Conservation (phyloP, 78 protist species). For the Dictyostelium firmibasis region DNA sequence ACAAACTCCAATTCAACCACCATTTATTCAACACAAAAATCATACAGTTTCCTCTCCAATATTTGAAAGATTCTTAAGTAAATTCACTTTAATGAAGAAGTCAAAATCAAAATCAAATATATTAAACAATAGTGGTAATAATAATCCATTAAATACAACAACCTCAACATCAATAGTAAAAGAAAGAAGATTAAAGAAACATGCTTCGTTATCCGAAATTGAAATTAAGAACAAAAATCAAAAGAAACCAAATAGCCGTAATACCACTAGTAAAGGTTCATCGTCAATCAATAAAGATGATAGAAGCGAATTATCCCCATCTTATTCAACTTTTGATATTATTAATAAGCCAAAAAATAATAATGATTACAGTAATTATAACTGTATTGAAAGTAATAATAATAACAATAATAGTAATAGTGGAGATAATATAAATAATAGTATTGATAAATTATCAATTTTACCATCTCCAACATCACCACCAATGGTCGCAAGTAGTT, state of each 20-base stretch:
- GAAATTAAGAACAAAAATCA: background rate
- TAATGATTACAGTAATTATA: background rate
- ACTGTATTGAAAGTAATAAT: background rate
- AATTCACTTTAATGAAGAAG: background rate
- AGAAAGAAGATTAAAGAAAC: background rate
- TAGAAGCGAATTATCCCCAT: background rate
- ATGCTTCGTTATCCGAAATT: conserved; percentile 2
- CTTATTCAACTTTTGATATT: background rate
- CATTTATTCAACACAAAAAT: background rate
- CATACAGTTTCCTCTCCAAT: background rate
- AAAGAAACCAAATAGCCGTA: background rate
- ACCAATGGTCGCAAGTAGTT: background rate
- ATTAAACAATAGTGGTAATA: background rate
- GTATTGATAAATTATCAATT: background rate
- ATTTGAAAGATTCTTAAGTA: conserved; percentile 1
- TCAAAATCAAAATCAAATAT: conserved; percentile 1
- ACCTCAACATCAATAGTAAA: background rate
- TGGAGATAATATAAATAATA: background rate
- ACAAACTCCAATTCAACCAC: background rate
- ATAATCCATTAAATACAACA: background rate
- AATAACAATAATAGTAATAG: background rate
- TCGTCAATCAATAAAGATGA: background rate
- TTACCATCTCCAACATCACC: background rate
- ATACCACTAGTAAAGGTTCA: background rate
- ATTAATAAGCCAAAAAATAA: background rate